phyloP scores from a whole-genome alignment of 176 grass and related monocot species.

The Chloris gayana region DNA sequence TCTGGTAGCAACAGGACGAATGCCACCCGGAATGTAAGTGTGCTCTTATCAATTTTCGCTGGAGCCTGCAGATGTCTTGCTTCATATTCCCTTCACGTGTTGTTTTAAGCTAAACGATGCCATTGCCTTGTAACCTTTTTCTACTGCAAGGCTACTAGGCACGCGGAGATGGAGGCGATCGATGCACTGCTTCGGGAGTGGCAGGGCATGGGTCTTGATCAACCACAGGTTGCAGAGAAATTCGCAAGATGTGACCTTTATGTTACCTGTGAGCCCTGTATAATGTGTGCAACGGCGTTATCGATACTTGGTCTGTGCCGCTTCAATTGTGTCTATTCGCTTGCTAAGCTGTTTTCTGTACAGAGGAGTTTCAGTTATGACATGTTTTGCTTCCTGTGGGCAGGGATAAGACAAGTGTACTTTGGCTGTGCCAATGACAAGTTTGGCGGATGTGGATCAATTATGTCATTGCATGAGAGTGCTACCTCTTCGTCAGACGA shows the following conservation, averaged over 20 bases:
- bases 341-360: not conserved
- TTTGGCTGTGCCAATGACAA: constrained; percentile 92
- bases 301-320: constrained; percentile 76
- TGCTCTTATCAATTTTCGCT: constrained; percentile 16
- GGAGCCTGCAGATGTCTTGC: not conserved
- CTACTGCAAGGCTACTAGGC: constrained; percentile 75
- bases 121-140: not conserved
- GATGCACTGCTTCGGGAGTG: constrained; percentile 81
- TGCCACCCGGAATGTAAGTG: constrained; percentile 80
- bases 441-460: constrained; percentile 93
- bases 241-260: constrained; percentile 81
- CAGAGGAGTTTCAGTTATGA: not conserved
- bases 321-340: not conserved
- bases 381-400: constrained; percentile 33
- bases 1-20: constrained; percentile 81
- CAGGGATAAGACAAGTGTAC: constrained; percentile 83
- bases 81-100: not conserved
- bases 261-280: constrained; percentile 91
- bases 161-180: constrained; percentile 98
- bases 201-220: constrained; percentile 67
- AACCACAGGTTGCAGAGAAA: constrained; percentile 63
- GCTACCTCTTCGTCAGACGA: constrained; percentile 32
- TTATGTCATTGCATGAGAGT: constrained; percentile 75
- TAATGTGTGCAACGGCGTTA: constrained; percentile 85
- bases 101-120: not conserved